Percentiles rank a stretch among this genome's conserved stretches.
Evolutionary conservation across 495 filamentous ascomycete species (phyloP).

Genomic region (Trichoderma reesei): DNA sequence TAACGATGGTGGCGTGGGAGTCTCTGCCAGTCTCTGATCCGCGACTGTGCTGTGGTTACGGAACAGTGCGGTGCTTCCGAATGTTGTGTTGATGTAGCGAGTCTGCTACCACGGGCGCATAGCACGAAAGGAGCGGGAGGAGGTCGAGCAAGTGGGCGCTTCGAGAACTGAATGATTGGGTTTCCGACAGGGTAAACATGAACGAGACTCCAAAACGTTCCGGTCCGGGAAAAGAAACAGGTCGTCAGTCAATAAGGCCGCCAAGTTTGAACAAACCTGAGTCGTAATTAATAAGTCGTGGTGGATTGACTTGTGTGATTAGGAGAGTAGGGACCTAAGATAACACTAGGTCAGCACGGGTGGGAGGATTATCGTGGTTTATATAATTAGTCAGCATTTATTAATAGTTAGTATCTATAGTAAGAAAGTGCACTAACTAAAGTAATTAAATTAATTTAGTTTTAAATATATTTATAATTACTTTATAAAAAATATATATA

Average conservation of each 20-base stretch:
- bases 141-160: background rate
- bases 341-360: too few relatives aligned
- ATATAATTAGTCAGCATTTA: too few relatives aligned
- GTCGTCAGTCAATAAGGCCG: background rate
- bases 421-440: too few relatives aligned
- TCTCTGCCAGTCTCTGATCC: background rate
- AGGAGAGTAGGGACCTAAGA: background rate
- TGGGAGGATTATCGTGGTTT: too few relatives aligned
- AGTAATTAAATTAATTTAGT: background rate
- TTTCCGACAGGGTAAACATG: background rate
- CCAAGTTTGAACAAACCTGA: background rate
- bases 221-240: background rate
- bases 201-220: background rate
- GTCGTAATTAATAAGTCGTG: background rate
- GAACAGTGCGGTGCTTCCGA: background rate
- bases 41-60: background rate
- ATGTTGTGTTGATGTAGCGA: background rate
- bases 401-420: too few relatives aligned
- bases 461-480: background rate
- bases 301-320: background rate
- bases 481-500: background rate
- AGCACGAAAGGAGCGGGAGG: background rate
- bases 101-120: background rate
- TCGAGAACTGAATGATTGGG: background rate
- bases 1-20: too few relatives aligned